phyloP scores from a whole-genome alignment of 129 eudicot species.

The Mikania micrantha region DNA sequence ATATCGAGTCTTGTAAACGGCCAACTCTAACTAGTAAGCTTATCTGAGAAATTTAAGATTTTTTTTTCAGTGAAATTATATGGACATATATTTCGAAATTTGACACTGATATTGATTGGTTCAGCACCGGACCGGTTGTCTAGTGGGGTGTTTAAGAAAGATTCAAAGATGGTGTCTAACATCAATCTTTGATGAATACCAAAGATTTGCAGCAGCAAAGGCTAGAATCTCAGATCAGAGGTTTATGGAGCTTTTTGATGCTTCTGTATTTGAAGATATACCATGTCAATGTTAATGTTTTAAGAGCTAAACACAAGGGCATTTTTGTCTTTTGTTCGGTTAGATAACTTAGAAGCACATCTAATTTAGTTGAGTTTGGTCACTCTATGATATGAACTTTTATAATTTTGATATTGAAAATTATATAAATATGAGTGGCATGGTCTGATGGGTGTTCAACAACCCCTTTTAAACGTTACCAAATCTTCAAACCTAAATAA shows the following conservation, averaged over 20 bases:
- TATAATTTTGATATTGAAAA: too few species aligned
- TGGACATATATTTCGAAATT: not conserved
- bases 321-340: not conserved
- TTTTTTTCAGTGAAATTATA: too few species aligned
- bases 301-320: slow-evolving; percentile 30
- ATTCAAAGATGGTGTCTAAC: slow-evolving; percentile 80
- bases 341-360: slow-evolving; percentile 9
- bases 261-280: slow-evolving; percentile 43
- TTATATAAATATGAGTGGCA: too few species aligned
- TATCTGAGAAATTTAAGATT: too few species aligned
- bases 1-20: too few species aligned
- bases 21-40: too few species aligned
- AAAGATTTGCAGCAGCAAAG: slow-evolving; percentile 88
- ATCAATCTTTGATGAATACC: slow-evolving; percentile 94
- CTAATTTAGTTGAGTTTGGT: not conserved
- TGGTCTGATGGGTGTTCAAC: too few species aligned
- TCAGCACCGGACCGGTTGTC: slow-evolving; percentile 92
- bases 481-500: too few species aligned
- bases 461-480: too few species aligned
- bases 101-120: not conserved
- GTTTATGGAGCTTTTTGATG: slow-evolving; percentile 81
- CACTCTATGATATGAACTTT: not conserved
- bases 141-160: slow-evolving; percentile 86
- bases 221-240: slow-evolving; percentile 83
- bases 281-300: slow-evolving; percentile 53